Conservation (phyloP, 2,329 filamentous ascomycete genomes). For the Trichophyton rubrum region DNA sequence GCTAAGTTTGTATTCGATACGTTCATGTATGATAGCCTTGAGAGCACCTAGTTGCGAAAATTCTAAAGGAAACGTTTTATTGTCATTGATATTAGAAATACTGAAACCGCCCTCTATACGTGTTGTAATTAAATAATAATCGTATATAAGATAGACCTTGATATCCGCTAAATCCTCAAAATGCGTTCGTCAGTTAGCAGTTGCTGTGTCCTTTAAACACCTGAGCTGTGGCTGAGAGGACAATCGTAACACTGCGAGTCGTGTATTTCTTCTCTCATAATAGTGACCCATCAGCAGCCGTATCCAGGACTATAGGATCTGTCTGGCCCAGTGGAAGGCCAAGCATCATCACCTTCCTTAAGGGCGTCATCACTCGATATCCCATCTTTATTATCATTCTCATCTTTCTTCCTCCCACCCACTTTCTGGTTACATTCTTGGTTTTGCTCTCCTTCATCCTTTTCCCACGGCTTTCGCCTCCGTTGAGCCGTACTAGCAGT, state of each 20-base stretch:
- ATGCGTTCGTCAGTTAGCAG: neutral
- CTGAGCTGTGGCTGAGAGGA: neutral
- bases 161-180: neutral
- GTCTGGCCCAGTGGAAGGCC: neutral
- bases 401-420: neutral
- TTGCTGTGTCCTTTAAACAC: neutral
- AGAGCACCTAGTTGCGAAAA: neutral
- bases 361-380: neutral
- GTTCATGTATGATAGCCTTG: neutral
- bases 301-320: neutral
- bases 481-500: conserved; percentile 40
- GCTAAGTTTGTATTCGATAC: neutral
- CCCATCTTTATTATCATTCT: neutral
- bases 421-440: neutral
- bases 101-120: neutral
- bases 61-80: neutral
- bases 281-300: too few species aligned
- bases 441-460: conserved; percentile 23
- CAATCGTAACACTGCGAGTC: neutral
- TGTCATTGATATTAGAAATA: neutral
- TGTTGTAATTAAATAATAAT: neutral
- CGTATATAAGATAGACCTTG: neutral
- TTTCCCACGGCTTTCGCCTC: conserved; percentile 72
- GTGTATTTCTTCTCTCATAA: too few species aligned
- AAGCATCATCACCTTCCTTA: neutral